Percentiles rank a stretch among this genome's conserved stretches.
phyloP scores from a whole-genome alignment of 2,329 filamentous ascomycete species.

The Apiospora phragmitis region DNA sequence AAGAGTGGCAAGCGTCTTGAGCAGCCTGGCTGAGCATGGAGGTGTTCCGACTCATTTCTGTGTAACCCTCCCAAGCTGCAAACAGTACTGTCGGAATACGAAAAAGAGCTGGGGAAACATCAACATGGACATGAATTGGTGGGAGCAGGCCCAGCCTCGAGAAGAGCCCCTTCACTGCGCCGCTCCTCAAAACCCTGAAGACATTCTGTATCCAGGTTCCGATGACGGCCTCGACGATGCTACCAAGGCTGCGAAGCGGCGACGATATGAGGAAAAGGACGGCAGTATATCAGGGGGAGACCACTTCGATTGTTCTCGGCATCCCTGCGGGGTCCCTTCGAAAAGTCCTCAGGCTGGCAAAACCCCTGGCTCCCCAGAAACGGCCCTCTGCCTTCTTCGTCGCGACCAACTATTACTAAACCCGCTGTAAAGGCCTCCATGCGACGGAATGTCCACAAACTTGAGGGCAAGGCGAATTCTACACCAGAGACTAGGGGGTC shows the following conservation, averaged over 20 bases:
- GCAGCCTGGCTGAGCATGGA: background rate
- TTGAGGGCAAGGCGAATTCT: constrained; percentile 10
- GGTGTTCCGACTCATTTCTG: background rate
- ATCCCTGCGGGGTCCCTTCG: constrained; percentile 62
- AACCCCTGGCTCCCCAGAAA: constrained; percentile 51
- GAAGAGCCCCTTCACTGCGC: constrained; percentile 50
- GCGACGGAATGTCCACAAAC: constrained; percentile 13
- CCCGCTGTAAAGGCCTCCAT: constrained; percentile 15
- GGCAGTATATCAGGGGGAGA: constrained; percentile 57
- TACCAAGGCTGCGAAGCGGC: constrained; percentile 48
- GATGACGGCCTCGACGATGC: constrained; percentile 56
- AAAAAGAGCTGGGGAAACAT: background rate
- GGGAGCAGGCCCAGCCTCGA: constrained; percentile 18
- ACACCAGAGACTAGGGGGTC: constrained; percentile 21
- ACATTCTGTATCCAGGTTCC: constrained; percentile 55
- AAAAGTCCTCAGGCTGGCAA: constrained; percentile 46
- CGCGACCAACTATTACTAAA: constrained; percentile 9
- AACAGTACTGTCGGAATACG: background rate
- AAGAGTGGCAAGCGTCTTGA: background rate
- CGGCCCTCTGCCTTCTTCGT: background rate
- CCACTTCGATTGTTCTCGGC: constrained; percentile 61
- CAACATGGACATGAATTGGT: constrained; percentile 2
- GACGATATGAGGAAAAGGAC: constrained; percentile 58
- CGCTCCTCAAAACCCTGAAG: constrained; percentile 37
- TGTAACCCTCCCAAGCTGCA: background rate